phyloP scores from a whole-genome alignment of 106 monocot genomes.

The Acanthochlamys bracteata region DNA sequence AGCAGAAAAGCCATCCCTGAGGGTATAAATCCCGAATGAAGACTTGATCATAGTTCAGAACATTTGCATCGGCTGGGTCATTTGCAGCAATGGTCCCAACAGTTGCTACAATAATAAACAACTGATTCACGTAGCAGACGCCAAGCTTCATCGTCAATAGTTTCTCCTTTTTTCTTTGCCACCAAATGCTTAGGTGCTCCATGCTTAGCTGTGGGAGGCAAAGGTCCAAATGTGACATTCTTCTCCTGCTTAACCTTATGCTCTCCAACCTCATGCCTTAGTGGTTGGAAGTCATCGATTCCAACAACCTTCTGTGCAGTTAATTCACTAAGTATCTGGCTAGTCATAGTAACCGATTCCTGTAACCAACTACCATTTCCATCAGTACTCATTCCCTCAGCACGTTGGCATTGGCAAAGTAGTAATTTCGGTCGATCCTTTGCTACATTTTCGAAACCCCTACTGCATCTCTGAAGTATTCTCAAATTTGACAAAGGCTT shows the following conservation, averaged over 20 bases:
- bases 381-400: constrained; percentile 37
- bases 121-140: constrained; percentile 63
- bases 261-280: constrained; percentile 20
- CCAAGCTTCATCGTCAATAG: constrained; percentile 88
- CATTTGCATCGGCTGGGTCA: constrained; percentile 70
- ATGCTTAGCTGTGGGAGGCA: not conserved
- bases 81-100: constrained; percentile 96
- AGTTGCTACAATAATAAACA: constrained; percentile 78
- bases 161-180: constrained; percentile 27
- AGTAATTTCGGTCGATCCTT: constrained; percentile 3
- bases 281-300: constrained; percentile 19
- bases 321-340: constrained; percentile 30
- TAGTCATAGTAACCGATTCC: constrained; percentile 25
- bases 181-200: constrained; percentile 15
- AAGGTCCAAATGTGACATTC: not conserved
- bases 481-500: not conserved
- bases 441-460: not conserved
- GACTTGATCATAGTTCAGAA: constrained; percentile 90
- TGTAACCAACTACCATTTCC: constrained; percentile 47
- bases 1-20: constrained; percentile 95
- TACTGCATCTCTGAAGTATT: not conserved
- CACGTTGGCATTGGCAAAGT: constrained; percentile 35
- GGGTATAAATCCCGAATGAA: constrained; percentile 96
- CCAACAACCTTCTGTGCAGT: constrained; percentile 18
- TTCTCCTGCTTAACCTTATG: constrained; percentile 9